Conservation (phyloP, 306 rosid genomes). For the Vachellia pachyceras region DNA sequence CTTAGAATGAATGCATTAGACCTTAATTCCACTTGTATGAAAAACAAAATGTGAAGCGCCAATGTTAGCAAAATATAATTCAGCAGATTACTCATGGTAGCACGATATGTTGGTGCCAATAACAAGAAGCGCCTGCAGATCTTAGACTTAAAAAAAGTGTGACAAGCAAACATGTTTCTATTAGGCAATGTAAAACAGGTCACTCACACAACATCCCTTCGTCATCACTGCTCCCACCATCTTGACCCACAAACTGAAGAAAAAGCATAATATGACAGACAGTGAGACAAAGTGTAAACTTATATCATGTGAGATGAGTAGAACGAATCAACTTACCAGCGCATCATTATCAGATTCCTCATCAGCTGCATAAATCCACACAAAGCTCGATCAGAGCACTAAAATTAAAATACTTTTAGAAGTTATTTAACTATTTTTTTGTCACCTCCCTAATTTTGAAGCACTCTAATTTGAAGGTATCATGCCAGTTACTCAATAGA, state of each 20-base stretch:
- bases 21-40: neutral
- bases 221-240: conserved; percentile 78
- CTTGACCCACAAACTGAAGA: conserved; percentile 63
- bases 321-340: conserved; percentile 49
- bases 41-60: neutral
- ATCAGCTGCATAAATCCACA: conserved; percentile 64
- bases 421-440: conserved; percentile 11
- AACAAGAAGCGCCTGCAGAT: neutral
- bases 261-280: conserved; percentile 34
- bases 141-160: conserved; percentile 19
- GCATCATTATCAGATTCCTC: conserved; percentile 61
- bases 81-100: neutral
- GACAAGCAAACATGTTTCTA: conserved; percentile 20
- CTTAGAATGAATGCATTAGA: conserved; percentile 5
- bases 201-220: conserved; percentile 94
- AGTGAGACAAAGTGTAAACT: conserved; percentile 13
- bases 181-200: conserved; percentile 32
- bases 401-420: conserved; percentile 31
- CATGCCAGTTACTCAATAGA: no score
- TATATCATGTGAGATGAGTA: conserved; percentile 28
- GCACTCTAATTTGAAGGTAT: no score
- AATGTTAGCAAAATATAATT: neutral
- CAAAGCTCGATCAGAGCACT: conserved; percentile 34
- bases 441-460: conserved; percentile 13
- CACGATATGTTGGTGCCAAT: conserved; percentile 1